Evolutionary conservation across 202 grass and related monocot species (phyloP).

Genomic region (Carex arenaria): DNA sequence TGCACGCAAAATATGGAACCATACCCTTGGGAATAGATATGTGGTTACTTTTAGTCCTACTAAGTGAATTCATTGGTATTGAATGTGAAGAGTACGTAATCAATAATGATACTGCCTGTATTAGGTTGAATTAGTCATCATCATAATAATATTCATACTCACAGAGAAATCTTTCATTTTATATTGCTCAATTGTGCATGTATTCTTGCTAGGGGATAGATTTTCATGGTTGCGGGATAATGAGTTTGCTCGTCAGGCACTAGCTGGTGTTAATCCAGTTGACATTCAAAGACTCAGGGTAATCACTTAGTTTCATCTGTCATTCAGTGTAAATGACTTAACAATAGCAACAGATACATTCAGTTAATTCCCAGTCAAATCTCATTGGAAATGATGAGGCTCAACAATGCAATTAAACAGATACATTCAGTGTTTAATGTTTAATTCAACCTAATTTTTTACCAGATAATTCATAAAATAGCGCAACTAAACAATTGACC

Average conservation of each 20-base stretch:
- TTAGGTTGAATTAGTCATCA: constrained; percentile 1
- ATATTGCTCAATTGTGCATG: not conserved
- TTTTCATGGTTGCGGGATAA: constrained; percentile 56
- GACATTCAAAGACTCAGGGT: constrained; percentile 52
- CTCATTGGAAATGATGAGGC: constrained; percentile 1
- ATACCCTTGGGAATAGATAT: not conserved
- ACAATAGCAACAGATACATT: not conserved
- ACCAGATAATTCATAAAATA: not conserved
- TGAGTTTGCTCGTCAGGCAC: constrained; percentile 51
- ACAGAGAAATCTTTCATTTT: not conserved
- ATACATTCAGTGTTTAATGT: not conserved
- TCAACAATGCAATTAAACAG: not conserved
- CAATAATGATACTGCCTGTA: not conserved
- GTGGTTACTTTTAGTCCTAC: not conserved
- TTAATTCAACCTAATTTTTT: not conserved
- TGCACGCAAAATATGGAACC: not conserved
- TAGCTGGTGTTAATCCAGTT: constrained; percentile 52
- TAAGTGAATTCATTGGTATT: not conserved
- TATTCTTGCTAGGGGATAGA: constrained; percentile 35
- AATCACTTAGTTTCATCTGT: constrained; percentile 9
- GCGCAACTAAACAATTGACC: not conserved
- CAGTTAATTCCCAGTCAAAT: not conserved
- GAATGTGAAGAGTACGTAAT: not conserved
- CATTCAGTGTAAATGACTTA: not conserved
- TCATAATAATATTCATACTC: not conserved